Evolutionary conservation across 2,329 filamentous ascomycete species (phyloP).

Genomic region (Trichoderma sp.): DNA sequence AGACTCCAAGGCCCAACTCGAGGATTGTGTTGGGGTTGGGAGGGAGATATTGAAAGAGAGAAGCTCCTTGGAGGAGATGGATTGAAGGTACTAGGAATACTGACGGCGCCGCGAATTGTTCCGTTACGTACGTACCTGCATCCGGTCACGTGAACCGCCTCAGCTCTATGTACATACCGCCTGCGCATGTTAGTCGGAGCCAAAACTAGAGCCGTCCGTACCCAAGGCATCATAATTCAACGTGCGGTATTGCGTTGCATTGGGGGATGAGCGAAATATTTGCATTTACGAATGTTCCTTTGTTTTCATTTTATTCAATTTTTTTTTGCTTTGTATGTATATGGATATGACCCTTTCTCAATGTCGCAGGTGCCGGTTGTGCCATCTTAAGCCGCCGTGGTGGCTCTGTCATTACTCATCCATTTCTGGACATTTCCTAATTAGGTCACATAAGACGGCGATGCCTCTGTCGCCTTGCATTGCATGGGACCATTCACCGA

Average conservation of each 20-base stretch:
- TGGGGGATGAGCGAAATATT: neutral
- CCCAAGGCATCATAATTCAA: neutral
- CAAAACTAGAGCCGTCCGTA: slow-evolving; percentile 8
- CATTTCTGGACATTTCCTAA: neutral
- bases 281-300: neutral
- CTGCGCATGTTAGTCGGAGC: neutral
- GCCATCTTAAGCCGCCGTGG: neutral
- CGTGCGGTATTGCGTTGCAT: neutral
- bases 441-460: neutral
- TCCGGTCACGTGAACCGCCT: slow-evolving; percentile 31
- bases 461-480: neutral
- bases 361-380: neutral
- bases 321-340: neutral
- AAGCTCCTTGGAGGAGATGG: neutral
- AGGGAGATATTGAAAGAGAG: slow-evolving; percentile 23
- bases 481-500: neutral
- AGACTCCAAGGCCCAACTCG: slow-evolving; percentile 35
- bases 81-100: neutral
- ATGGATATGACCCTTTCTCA: neutral
- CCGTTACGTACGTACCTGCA: slow-evolving; percentile 25
- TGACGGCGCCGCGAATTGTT: slow-evolving; percentile 30
- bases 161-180: neutral
- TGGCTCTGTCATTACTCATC: neutral
- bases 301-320: neutral
- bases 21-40: slow-evolving; percentile 29